These are phyloP conservation scores for Pluteus cervinus DNA, from an alignment of 768 basidiomycete species.

Conservation along the genomic window DNA sequence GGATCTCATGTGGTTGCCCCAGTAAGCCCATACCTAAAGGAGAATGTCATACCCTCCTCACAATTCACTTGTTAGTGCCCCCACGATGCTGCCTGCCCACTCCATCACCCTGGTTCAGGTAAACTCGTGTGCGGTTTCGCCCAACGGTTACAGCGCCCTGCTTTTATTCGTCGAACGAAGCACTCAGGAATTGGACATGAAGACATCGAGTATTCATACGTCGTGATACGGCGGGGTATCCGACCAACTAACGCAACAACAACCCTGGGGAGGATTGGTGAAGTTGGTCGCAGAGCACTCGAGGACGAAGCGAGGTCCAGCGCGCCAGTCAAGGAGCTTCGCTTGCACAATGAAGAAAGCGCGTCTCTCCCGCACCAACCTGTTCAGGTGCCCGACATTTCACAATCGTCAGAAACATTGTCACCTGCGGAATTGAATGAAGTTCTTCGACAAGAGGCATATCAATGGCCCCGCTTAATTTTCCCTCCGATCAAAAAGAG, in stretches of 20 bases:
- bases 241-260: constrained; percentile 43
- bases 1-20: constrained; percentile 88
- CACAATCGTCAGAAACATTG: constrained; percentile 4
- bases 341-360: constrained; percentile 21
- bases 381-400: no score
- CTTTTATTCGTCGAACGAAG: constrained; percentile 83
- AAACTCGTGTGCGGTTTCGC: constrained; percentile 73
- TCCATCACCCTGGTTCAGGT: constrained; percentile 49
- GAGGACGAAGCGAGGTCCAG: constrained; percentile 24
- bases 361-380: background rate
- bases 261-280: constrained; percentile 46
- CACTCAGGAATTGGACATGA: constrained; percentile 82
- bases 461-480: constrained; percentile 85
- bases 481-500: constrained; percentile 89
- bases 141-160: constrained; percentile 82
- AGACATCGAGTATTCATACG: constrained; percentile 84
- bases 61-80: constrained; percentile 56
- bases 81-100: constrained; percentile 81
- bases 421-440: constrained; percentile 36
- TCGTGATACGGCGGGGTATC: constrained; percentile 76
- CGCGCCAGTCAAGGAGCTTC: constrained; percentile 32
- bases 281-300: constrained; percentile 41
- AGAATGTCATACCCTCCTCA: constrained; percentile 6
- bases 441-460: constrained; percentile 67
- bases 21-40: constrained; percentile 35